phyloP scores from a whole-genome alignment of 23 red algal genomes.

The Gracilaria domingensis region DNA sequence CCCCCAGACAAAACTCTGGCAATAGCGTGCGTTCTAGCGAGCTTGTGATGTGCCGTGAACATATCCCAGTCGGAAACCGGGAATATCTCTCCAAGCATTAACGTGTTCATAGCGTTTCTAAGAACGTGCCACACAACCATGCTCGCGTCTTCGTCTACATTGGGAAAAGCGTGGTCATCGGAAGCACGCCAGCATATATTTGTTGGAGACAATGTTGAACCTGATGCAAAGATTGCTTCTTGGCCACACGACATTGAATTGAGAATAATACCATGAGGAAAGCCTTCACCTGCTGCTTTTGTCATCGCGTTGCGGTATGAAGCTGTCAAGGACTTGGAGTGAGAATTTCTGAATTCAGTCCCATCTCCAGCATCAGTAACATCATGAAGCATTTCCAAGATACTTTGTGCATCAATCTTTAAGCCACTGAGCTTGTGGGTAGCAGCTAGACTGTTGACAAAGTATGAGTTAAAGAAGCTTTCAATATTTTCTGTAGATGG shows the following conservation, averaged over 20 bases:
- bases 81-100: conserved; percentile 74
- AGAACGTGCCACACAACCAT: conserved; percentile 64
- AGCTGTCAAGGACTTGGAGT: conserved; percentile 6
- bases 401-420: conserved; percentile 75
- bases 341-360: not conserved
- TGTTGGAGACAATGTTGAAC: conserved; percentile 15
- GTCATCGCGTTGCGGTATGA: conserved; percentile 45
- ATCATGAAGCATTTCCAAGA: conserved; percentile 68
- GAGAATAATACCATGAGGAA: conserved; percentile 35
- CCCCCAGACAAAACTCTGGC: conserved; percentile 73
- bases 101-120: conserved; percentile 61
- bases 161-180: conserved; percentile 83
- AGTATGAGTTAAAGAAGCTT: conserved; percentile 43
- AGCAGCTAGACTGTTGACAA: conserved; percentile 43
- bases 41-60: conserved; percentile 45
- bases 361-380: not conserved
- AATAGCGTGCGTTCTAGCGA: conserved; percentile 59
- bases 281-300: conserved; percentile 18
- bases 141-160: conserved; percentile 32
- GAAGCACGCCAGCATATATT: conserved; percentile 82
- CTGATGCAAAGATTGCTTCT: conserved; percentile 60
- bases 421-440: conserved; percentile 44
- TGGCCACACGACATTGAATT: conserved; percentile 78
- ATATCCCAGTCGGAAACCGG: conserved; percentile 90
- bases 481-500: conserved; percentile 17